Percentiles rank a stretch among this genome's conserved stretches.
These are phyloP conservation scores for Colletotrichum musae DNA, from an alignment of 2,329 filamentous ascomycete species.

Conservation along the genomic window DNA sequence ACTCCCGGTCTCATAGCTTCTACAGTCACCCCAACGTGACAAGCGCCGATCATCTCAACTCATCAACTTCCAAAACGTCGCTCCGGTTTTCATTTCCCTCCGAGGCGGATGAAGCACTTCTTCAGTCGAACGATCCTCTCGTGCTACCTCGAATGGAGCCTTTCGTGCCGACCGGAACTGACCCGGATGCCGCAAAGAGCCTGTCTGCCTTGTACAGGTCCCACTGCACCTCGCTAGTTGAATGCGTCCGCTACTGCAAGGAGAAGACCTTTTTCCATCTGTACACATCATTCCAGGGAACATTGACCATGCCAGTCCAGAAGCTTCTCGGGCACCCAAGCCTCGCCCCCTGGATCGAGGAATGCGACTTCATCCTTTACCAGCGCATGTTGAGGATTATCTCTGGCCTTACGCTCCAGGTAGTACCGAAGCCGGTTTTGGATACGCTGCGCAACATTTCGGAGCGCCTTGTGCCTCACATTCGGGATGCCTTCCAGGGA, in stretches of 20 bases:
- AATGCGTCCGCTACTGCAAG: constrained; percentile 95
- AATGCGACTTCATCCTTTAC: constrained; percentile 96
- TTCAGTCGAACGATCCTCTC: constrained; percentile 78
- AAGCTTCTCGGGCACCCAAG: constrained; percentile 88
- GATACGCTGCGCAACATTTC: constrained; percentile 91
- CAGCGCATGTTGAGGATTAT: constrained; percentile 97
- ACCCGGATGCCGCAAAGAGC: constrained; percentile 88
- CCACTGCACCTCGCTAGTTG: constrained; percentile 94
- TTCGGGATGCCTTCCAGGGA: constrained; percentile 86
- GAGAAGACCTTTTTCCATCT: constrained; percentile 97
- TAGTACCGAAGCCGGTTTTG: constrained; percentile 88
- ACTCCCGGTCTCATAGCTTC: constrained; percentile 63
- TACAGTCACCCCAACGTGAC: constrained; percentile 72
- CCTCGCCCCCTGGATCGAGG: constrained; percentile 92
- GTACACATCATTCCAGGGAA: constrained; percentile 95
- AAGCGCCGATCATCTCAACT: constrained; percentile 71
- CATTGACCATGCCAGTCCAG: constrained; percentile 95
- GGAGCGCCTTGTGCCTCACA: constrained; percentile 83
- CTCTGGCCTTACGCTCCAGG: constrained; percentile 89
- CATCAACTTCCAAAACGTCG: constrained; percentile 70
- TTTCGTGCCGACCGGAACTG: constrained; percentile 86
- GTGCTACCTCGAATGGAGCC: constrained; percentile 87
- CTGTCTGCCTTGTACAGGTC: constrained; percentile 91
- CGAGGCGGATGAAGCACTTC: constrained; percentile 65
- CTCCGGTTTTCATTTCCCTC: constrained; percentile 74